Conservation (phyloP, 257 asterid genomes). For the Jacaranda copaia region DNA sequence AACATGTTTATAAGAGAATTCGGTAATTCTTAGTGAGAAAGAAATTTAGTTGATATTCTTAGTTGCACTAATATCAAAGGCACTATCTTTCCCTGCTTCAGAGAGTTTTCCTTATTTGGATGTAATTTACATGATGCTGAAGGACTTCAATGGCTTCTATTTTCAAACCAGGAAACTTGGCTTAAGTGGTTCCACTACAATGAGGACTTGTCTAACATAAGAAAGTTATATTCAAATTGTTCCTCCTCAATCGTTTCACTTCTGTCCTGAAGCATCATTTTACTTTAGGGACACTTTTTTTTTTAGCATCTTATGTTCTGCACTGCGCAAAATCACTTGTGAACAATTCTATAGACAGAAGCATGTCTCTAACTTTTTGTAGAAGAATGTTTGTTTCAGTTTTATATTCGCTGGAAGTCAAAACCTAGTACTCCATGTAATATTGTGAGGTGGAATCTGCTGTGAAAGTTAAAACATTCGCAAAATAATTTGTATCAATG, state of each 20-base stretch:
- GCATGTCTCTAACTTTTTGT: not conserved
- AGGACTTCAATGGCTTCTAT: not conserved
- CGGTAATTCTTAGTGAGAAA: not conserved
- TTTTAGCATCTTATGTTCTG: not conserved
- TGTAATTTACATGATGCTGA: not conserved
- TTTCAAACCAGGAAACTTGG: not conserved
- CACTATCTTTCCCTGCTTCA: too few relatives aligned
- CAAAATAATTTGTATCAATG: not conserved
- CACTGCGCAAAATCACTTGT: too few relatives aligned
- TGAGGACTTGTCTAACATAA: too few relatives aligned
- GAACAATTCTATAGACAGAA: not conserved
- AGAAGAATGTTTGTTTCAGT: not conserved
- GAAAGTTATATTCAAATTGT: too few relatives aligned
- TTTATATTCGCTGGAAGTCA: not conserved
- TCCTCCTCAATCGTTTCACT: too few relatives aligned
- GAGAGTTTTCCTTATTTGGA: too few relatives aligned
- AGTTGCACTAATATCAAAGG: too few relatives aligned
- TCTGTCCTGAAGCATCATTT: not conserved
- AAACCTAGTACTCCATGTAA: not conserved
- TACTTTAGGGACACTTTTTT: not conserved
- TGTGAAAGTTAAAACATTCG: not conserved
- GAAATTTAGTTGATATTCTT: too few relatives aligned
- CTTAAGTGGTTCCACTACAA: too few relatives aligned
- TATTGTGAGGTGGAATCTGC: not conserved
- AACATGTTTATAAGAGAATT: not conserved